Evolutionary conservation across 768 basidiomycete genomes (phyloP).

Genomic region (Boletus subparvulus): DNA sequence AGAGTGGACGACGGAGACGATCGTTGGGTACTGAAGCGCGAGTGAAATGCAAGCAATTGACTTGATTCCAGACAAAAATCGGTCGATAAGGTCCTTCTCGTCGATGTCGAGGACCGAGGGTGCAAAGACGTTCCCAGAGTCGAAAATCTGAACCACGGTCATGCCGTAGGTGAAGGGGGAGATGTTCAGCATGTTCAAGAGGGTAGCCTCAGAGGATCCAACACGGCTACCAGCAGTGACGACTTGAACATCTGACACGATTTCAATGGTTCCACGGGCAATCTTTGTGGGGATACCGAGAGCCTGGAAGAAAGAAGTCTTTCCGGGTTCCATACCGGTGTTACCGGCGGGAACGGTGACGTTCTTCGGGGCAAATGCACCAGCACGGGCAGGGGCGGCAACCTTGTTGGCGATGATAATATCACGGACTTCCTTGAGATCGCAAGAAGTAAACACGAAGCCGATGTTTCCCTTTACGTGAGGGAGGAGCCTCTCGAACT

Average conservation of each 20-base stretch:
- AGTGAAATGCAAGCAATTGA: constrained; percentile 95
- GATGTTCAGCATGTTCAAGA: constrained; percentile 99
- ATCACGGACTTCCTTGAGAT: constrained; percentile 94
- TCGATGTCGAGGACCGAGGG: constrained; percentile 90
- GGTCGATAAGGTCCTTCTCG: constrained; percentile 86
- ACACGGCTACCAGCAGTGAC: constrained; percentile 90
- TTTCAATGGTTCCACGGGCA: constrained; percentile 99
- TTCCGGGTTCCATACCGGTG: constrained; percentile 99
- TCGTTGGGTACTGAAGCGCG: constrained; percentile 93
- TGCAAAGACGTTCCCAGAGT: constrained; percentile 89
- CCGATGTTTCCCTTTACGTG: constrained; percentile 97
- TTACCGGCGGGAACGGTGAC: constrained; percentile 92
- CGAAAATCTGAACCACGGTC: constrained; percentile 96
- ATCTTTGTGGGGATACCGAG: constrained; percentile 99
- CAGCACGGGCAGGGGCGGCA: constrained; percentile 97
- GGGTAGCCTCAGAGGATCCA: constrained; percentile 94
- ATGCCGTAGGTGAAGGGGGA: constrained; percentile 99
- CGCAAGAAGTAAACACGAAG: constrained; percentile 92
- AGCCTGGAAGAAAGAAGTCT: constrained; percentile 99
- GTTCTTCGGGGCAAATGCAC: constrained; percentile 91
- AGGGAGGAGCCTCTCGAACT: constrained; percentile 95
- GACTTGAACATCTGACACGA: constrained; percentile 95
- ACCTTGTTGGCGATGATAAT: constrained; percentile 96
- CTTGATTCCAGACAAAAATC: constrained; percentile 92
- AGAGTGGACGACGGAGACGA: constrained; percentile 91